A percentile compares a stretch with the other conserved stretches of the same genome.
Evolutionary conservation across 2,329 filamentous ascomycete species (phyloP).

Genomic region (Colletotrichum godetiae): DNA sequence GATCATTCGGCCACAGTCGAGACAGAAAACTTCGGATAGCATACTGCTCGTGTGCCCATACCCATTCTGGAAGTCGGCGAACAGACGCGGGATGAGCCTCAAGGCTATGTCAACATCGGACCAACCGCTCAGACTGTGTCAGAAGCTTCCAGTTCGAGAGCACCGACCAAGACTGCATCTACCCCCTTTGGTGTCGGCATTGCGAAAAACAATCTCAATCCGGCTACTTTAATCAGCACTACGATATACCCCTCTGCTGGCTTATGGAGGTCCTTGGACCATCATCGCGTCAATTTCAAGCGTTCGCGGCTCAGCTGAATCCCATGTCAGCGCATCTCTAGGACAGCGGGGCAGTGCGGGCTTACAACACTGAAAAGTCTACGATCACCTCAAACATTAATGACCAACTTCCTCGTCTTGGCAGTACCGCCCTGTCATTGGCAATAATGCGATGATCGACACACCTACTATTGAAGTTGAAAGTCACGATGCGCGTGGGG

Average conservation of each 20-base stretch:
- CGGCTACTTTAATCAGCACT: neutral
- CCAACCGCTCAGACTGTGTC: slow-evolving; percentile 2
- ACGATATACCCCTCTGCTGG: neutral
- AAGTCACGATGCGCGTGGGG: neutral
- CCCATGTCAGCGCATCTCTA: neutral
- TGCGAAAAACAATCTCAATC: neutral
- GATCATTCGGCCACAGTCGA: neutral
- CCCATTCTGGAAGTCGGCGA: neutral
- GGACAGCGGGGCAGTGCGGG: slow-evolving; percentile 12
- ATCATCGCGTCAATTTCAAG: neutral
- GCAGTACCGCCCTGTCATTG: neutral
- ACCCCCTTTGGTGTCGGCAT: neutral
- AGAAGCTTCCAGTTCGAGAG: neutral
- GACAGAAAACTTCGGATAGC: neutral
- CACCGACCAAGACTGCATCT: neutral
- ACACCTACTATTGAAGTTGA: neutral
- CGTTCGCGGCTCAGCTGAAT: neutral
- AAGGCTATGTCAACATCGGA: slow-evolving; percentile 4
- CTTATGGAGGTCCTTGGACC: neutral
- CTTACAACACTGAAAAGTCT: neutral
- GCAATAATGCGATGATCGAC: neutral
- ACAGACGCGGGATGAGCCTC: neutral
- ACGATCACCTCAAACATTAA: neutral
- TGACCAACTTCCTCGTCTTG: neutral
- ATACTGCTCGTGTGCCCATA: neutral